Conservation (phyloP, 1,139 yeast genomes). For the Geotrichum australiense region DNA sequence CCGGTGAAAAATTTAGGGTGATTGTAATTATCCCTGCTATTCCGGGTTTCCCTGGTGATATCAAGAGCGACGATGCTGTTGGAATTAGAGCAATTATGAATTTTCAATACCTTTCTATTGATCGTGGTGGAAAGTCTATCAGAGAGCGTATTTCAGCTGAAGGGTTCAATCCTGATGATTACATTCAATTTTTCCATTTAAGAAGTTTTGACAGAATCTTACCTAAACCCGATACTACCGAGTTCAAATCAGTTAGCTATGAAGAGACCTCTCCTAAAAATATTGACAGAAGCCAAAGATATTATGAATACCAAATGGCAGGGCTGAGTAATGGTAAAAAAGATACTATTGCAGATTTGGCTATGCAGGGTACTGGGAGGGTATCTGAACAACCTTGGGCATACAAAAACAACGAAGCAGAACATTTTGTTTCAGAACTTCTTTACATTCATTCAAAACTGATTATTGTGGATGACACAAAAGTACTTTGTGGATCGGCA, state of each 20-base stretch:
- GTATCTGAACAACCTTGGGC: constrained; percentile 18
- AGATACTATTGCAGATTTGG: constrained; percentile 16
- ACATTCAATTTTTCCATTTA: constrained; percentile 19
- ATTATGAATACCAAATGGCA: constrained; percentile 9
- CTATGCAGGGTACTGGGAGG: constrained; percentile 12
- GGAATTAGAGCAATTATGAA: constrained; percentile 22
- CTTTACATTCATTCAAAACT: constrained; percentile 22
- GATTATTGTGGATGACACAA: constrained; percentile 20
- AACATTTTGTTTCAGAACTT: constrained; percentile 21
- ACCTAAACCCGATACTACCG: constrained; percentile 11
- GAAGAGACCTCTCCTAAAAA: constrained; percentile 13
- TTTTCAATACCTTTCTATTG: constrained; percentile 19
- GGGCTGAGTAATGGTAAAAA: constrained; percentile 10
- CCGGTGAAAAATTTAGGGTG: constrained; percentile 18
- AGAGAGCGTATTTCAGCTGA: constrained; percentile 17
- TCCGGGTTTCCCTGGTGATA: constrained; percentile 22
- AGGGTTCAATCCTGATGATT: constrained; percentile 20
- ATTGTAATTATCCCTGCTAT: constrained; percentile 20
- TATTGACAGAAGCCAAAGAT: constrained; percentile 3
- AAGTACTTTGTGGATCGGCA: constrained; percentile 22
- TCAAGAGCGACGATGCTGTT: constrained; percentile 18
- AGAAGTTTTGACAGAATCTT: constrained; percentile 20
- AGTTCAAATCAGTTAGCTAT: constrained; percentile 13
- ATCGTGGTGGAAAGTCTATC: constrained; percentile 19
- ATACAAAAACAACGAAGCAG: constrained; percentile 17